Base-by-base conservation (phyloP, 1,139 yeast genomes). In the Scheffersomyces quercinus region DNA sequence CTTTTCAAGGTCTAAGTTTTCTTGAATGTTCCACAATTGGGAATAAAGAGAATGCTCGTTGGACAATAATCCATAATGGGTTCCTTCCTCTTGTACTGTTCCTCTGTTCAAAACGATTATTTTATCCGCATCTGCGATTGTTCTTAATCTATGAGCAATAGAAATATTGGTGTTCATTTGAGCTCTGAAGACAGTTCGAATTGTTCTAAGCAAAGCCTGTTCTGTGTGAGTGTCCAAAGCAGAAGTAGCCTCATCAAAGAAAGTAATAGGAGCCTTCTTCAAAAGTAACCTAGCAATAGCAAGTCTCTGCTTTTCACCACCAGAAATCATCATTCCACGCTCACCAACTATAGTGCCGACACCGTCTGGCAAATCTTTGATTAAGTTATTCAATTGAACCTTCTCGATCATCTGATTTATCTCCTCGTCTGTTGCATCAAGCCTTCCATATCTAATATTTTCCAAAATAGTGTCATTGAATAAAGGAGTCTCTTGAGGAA, bases 161-260 rank as follows among this genome's bases (percentile, higher is more conserved):
- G 91, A 87, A 7, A 95, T 82, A 54, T 90, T 88, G 1, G 99
- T 95, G 42, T 77, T 80, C 8, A 72, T 62, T 29, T 74, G 68
- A 36, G 79, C 82, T 47, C 64, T 71, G 61, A 88, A 83, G 28
- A 87, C 78, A 3, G 68, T 58, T 51, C 84, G 76, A 39, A 91
- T 84, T 1, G 96, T 90, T 46, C 75, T 78, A 53, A 93, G 68
- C 42, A 95, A 71, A 2, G 87, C 77, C 62, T 88, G 96, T 59
- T 93, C 99, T 0, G 99, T 93, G 59, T 90, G 96, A 4, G 99
- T 93, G 62, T 93, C 99, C 40, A 93, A 74, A 0, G 99, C 99
- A 40, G 96, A 85, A 0, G 99, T 93, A 5, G 98, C 98, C 62
- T 93, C 99, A 60, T 95, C 99, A 53, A 93, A 90, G 62, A 95